Conservation (phyloP, 2,329 filamentous ascomycete genomes). For the Trichoderma citrinoviride region DNA sequence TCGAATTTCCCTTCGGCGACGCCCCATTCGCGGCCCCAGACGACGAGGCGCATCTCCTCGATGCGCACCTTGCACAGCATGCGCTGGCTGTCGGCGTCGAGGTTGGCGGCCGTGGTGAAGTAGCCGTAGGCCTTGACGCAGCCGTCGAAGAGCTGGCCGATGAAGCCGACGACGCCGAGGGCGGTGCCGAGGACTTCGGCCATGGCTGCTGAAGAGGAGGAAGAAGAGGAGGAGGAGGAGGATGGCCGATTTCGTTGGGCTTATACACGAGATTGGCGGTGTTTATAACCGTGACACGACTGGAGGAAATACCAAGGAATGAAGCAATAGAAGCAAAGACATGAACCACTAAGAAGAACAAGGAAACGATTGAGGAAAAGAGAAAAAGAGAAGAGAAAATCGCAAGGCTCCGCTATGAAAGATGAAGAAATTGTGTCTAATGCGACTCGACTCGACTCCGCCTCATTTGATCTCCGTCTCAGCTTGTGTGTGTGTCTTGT, state of each 20-base stretch:
- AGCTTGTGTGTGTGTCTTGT: too few relatives aligned
- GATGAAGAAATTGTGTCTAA: too few relatives aligned
- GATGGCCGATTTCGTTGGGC: neutral
- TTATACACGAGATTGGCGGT: too few relatives aligned
- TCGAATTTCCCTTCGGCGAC: constrained; percentile 46
- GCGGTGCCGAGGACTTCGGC: constrained; percentile 44
- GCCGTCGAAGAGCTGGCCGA: constrained; percentile 48
- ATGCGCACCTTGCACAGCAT: constrained; percentile 49
- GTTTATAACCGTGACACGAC: too few relatives aligned
- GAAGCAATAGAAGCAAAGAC: too few relatives aligned
- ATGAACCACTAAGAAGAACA: too few relatives aligned
- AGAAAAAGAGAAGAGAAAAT: too few relatives aligned
- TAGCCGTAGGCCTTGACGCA: constrained; percentile 47
- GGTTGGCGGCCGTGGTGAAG: constrained; percentile 43
- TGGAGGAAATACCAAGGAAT: too few relatives aligned
- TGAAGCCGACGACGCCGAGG: constrained; percentile 43
- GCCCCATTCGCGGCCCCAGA: constrained; percentile 50
- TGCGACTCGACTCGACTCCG: too few relatives aligned
- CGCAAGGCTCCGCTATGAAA: too few relatives aligned
- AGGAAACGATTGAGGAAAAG: too few relatives aligned
- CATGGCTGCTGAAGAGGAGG: constrained; percentile 20
- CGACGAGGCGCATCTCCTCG: constrained; percentile 48
- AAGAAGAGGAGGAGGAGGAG: neutral
- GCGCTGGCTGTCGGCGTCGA: constrained; percentile 44
- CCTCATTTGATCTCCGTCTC: too few relatives aligned